Evolutionary conservation across 2,329 filamentous ascomycete species (phyloP).

Genomic region (Pseudogymnoascus pannorum): DNA sequence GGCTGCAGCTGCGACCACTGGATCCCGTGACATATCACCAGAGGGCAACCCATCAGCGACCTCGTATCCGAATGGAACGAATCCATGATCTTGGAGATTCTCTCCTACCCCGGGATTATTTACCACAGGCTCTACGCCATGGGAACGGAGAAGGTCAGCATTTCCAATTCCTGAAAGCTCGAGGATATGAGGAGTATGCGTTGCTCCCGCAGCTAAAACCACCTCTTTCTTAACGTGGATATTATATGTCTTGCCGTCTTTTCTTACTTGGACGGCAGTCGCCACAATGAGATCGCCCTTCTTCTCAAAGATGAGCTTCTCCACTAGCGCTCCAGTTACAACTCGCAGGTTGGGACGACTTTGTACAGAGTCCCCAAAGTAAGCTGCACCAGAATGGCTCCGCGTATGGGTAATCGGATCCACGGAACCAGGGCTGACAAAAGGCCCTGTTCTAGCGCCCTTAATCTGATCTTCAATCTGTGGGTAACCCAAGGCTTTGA

Average conservation of each 20-base stretch:
- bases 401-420: constrained; percentile 17
- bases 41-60: constrained; percentile 11
- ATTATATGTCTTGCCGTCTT: constrained; percentile 12
- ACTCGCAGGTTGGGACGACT: constrained; percentile 60
- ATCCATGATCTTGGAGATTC: constrained; percentile 14
- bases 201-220: constrained; percentile 24
- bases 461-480: constrained; percentile 11
- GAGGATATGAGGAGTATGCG: constrained; percentile 27
- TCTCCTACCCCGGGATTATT: constrained; percentile 22
- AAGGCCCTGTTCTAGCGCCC: constrained; percentile 26
- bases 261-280: background rate
- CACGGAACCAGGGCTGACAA: constrained; percentile 13
- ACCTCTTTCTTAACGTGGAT: constrained; percentile 24
- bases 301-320: constrained; percentile 44
- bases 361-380: constrained; percentile 16
- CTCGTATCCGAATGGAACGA: constrained; percentile 9
- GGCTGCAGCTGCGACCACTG: constrained; percentile 12
- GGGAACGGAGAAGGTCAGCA: constrained; percentile 14
- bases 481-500: constrained; percentile 10
- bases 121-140: constrained; percentile 17
- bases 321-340: constrained; percentile 78
- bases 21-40: constrained; percentile 13
- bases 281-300: background rate
- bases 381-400: constrained; percentile 21
- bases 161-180: constrained; percentile 29